phyloP scores from a whole-genome alignment of 169 alveolate species.

The Eimeria necatrix region DNA sequence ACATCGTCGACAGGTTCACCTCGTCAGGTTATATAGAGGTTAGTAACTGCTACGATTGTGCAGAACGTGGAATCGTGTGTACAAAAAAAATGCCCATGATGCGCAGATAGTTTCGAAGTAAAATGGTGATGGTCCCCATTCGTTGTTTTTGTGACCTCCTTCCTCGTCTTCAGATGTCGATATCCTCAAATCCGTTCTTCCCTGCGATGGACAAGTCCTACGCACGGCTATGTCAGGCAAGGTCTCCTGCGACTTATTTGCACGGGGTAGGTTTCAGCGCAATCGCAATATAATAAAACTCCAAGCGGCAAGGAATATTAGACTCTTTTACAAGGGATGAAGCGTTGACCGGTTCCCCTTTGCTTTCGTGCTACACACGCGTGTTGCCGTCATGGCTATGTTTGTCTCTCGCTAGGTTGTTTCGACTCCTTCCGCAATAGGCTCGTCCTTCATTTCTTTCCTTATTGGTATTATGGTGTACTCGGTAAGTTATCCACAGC shows the following conservation, averaged over 20 bases:
- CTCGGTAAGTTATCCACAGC: conserved; percentile 39
- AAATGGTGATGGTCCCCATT: neutral
- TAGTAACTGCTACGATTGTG: neutral
- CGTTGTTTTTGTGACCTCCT: neutral
- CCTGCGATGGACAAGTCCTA: conserved; percentile 80
- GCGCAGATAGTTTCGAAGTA: neutral
- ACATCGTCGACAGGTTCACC: conserved; percentile 81
- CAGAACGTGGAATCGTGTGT: neutral
- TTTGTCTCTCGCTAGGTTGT: conserved; percentile 19
- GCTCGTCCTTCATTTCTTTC: conserved; percentile 74
- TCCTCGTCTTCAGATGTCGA: conserved; percentile 65
- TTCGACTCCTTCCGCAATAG: conserved; percentile 51
- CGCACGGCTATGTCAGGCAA: conserved; percentile 61
- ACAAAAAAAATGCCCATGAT: neutral
- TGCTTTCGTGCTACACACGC: no score
- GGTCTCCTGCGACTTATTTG: conserved; percentile 80
- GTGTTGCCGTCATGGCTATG: neutral
- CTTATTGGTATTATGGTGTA: conserved; percentile 70
- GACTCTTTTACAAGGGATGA: no score
- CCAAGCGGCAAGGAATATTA: no score
- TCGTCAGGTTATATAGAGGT: conserved; percentile 81
- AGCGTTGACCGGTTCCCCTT: no score
- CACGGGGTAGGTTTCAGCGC: conserved; percentile 71
- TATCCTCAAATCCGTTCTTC: conserved; percentile 79
- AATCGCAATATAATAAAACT: no score